Evolutionary conservation across 176 grass and related monocot species (phyloP).

Genomic region (Phoenix dactylifera): DNA sequence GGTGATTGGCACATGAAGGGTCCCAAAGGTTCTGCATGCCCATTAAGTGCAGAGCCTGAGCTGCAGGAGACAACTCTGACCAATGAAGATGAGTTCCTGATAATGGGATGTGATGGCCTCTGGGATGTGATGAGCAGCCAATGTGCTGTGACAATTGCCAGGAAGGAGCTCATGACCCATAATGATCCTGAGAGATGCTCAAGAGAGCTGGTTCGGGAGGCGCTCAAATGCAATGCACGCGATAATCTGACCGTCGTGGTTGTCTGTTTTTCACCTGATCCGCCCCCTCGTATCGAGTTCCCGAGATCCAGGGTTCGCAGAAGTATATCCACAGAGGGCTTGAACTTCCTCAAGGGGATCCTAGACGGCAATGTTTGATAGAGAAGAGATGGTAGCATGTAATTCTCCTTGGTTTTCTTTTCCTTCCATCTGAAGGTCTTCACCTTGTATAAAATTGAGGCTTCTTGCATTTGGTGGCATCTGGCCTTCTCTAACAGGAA

Average conservation of each 20-base stretch:
- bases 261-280: constrained; percentile 66
- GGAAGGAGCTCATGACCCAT: constrained; percentile 65
- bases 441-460: too few relatives aligned
- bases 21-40: constrained; percentile 50
- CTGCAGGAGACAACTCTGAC: constrained; percentile 56
- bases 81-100: constrained; percentile 86
- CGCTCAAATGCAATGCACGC: constrained; percentile 46
- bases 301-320: constrained; percentile 63
- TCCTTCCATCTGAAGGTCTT: too few relatives aligned
- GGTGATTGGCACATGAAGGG: constrained; percentile 98
- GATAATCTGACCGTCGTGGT: constrained; percentile 82
- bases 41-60: constrained; percentile 73
- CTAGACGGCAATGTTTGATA: constrained; percentile 46
- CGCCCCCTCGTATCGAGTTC: constrained; percentile 78
- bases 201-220: constrained; percentile 46
- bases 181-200: constrained; percentile 20
- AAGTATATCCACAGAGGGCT: constrained; percentile 79
- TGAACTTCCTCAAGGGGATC: constrained; percentile 66
- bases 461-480: too few relatives aligned
- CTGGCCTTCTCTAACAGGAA: too few relatives aligned
- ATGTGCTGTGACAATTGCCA: constrained; percentile 69
- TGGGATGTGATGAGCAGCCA: constrained; percentile 34
- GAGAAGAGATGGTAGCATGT: too few relatives aligned
- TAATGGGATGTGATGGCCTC: constrained; percentile 60
- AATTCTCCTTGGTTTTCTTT: too few relatives aligned